phyloP scores from a whole-genome alignment of 1,284 basidiomycete species.

The Tilletia walkeri region DNA sequence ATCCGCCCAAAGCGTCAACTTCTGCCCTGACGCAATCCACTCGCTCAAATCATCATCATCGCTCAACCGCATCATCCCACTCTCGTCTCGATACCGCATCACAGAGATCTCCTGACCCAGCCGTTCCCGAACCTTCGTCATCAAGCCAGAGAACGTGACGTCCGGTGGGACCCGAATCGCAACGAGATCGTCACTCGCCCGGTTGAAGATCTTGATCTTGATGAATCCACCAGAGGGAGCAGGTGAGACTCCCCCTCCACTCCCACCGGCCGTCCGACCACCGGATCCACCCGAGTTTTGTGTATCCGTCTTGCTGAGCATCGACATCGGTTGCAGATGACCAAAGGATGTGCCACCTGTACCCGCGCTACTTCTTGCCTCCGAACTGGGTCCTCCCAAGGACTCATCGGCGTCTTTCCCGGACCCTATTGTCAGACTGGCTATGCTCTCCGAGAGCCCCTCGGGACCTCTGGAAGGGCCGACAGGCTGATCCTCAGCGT shows the following conservation, averaged over 20 bases:
- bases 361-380: constrained; percentile 10
- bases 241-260: neutral
- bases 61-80: constrained; percentile 65
- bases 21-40: constrained; percentile 82
- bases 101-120: constrained; percentile 72
- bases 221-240: constrained; percentile 63
- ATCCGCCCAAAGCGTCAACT: constrained; percentile 79
- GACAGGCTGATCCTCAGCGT: constrained; percentile 34
- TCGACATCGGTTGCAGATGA: constrained; percentile 6
- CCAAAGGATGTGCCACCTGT: constrained; percentile 13
- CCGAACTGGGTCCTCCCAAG: neutral
- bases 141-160: constrained; percentile 77
- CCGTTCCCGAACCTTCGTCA: constrained; percentile 84
- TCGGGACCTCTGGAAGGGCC: constrained; percentile 19
- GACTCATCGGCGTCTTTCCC: constrained; percentile 14
- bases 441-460: constrained; percentile 18
- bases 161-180: constrained; percentile 96
- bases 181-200: constrained; percentile 85
- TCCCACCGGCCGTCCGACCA: neutral
- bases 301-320: constrained; percentile 13
- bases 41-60: constrained; percentile 70
- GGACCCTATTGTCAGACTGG: constrained; percentile 21
- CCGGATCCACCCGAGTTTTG: neutral
- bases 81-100: constrained; percentile 72
- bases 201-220: constrained; percentile 97